phyloP scores from a whole-genome alignment of 208 protist genomes.

The Entamoeba histolytica region DNA sequence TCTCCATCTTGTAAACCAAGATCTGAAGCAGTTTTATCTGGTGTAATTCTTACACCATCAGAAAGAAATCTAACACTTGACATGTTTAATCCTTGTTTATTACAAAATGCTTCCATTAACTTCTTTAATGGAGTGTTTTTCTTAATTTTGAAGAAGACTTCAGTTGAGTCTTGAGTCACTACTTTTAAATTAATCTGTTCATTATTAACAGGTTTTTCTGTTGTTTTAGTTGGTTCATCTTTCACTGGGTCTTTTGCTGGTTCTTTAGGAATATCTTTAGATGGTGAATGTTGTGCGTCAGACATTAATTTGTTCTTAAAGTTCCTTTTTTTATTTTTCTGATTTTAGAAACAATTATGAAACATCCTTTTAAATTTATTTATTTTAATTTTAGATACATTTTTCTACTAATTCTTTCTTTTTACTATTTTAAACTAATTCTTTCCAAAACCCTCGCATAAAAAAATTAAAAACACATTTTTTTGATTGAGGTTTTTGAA shows the following conservation, averaged over 20 bases:
- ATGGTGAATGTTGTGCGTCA: not conserved
- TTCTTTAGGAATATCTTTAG: not conserved
- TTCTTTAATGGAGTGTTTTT: not conserved
- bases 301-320: not conserved
- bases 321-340: not conserved
- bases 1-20: conserved; percentile 1
- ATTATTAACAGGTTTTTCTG: not conserved
- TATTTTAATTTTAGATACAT: too few relatives aligned
- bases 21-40: not conserved
- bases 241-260: not conserved
- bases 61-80: not conserved
- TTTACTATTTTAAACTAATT: too few relatives aligned
- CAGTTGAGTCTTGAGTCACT: not conserved
- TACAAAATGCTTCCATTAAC: not conserved
- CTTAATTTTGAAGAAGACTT: conserved; percentile 6
- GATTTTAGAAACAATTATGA: not conserved
- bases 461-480: too few relatives aligned
- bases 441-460: too few relatives aligned
- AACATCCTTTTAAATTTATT: not conserved
- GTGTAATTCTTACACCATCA: not conserved
- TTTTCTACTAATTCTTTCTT: too few relatives aligned
- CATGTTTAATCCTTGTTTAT: not conserved
- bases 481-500: too few relatives aligned
- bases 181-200: not conserved
- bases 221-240: not conserved